These are phyloP conservation scores for Malassezia sympodialis DNA, from an alignment of 1,284 basidiomycete genomes.

Conservation along the genomic window DNA sequence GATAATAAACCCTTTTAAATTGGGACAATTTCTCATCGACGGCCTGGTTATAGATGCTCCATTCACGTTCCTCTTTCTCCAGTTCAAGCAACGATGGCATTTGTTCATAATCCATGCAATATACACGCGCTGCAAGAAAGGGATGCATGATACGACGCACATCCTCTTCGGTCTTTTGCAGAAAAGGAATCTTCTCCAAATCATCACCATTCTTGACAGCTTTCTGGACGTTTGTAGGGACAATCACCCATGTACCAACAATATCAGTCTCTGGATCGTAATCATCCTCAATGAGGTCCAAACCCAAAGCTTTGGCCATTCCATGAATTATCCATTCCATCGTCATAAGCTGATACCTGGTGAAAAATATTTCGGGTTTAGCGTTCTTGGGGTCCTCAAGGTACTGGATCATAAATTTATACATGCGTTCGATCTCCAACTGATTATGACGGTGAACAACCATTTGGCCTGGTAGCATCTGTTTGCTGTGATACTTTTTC, in stretches of 20 bases:
- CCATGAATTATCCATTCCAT: conserved; percentile 8
- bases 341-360: conserved; percentile 15
- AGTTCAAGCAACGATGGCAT: neutral
- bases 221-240: conserved; percentile 17
- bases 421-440: neutral
- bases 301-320: neutral
- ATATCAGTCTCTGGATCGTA: conserved; percentile 32
- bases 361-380: conserved; percentile 26
- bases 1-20: conserved; percentile 86
- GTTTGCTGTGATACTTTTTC: conserved; percentile 15
- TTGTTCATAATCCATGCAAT: conserved; percentile 24
- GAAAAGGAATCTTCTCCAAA: conserved; percentile 37
- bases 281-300: conserved; percentile 24
- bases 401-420: conserved; percentile 17
- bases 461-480: neutral
- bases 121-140: conserved; percentile 68
- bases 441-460: conserved; percentile 6
- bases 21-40: conserved; percentile 74
- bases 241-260: conserved; percentile 30
- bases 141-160: conserved; percentile 74
- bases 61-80: neutral
- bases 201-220: conserved; percentile 6
- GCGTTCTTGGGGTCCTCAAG: conserved; percentile 22
- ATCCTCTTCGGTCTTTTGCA: conserved; percentile 53
- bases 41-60: neutral